Evolutionary conservation across 2,329 filamentous ascomycete genomes (phyloP).

Genomic region (Pestalotiopsis sp.): DNA sequence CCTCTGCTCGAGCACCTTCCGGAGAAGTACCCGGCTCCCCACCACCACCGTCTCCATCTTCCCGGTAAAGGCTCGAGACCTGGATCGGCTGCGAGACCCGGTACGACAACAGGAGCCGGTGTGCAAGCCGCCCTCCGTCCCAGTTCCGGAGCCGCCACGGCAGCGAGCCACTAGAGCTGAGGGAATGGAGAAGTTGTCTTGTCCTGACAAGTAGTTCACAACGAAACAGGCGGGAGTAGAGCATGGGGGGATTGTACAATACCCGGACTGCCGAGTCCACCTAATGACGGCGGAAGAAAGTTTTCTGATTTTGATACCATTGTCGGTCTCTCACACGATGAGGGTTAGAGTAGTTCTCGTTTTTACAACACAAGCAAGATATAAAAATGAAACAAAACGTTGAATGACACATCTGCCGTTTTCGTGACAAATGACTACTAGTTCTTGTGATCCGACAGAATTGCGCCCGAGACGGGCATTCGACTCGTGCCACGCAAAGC

Average conservation of each 20-base stretch:
- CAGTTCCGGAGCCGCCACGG: neutral
- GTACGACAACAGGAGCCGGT: neutral
- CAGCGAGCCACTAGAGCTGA: neutral
- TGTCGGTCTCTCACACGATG: neutral
- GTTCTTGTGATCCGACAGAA: neutral
- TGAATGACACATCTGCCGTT: neutral
- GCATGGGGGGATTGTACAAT: neutral
- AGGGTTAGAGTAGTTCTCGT: neutral
- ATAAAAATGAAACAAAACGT: neutral
- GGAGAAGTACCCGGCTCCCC: slow-evolving; percentile 29
- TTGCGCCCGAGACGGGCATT: neutral
- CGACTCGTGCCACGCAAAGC: neutral
- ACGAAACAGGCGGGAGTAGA: too few relatives aligned
- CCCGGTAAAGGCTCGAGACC: slow-evolving; percentile 9
- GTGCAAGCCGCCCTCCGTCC: neutral
- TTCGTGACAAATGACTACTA: neutral
- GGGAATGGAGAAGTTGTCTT: neutral
- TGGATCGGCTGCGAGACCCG: neutral
- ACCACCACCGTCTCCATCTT: slow-evolving; percentile 26
- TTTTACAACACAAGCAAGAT: neutral
- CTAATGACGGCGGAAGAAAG: neutral
- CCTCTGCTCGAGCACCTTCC: slow-evolving; percentile 59
- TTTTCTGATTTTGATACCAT: neutral
- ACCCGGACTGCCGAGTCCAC: neutral
- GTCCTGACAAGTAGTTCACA: too few relatives aligned